Conservation (phyloP, 192 early-diverging fungal genomes). For the Dimargaris xerosporica region DNA sequence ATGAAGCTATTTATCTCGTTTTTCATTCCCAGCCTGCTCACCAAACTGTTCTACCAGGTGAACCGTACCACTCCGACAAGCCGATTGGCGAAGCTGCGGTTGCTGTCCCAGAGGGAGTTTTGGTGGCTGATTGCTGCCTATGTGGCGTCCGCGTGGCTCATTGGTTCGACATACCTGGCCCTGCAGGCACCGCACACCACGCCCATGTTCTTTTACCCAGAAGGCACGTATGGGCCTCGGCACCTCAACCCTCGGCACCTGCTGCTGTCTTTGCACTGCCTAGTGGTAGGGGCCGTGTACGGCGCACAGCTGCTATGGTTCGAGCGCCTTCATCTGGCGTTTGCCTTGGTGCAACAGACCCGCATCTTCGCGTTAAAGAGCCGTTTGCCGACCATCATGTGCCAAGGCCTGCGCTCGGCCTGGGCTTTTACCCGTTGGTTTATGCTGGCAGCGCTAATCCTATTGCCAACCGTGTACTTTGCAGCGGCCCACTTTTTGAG, state of each 20-base stretch:
- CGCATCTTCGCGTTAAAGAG: constrained; percentile 6
- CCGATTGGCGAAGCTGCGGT: constrained; percentile 2
- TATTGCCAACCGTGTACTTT: background rate
- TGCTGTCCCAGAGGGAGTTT: background rate
- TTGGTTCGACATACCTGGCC: background rate
- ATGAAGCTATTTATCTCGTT: background rate
- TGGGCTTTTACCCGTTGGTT: background rate
- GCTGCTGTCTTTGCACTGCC: background rate
- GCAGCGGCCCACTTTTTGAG: background rate
- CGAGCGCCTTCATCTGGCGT: constrained; percentile 5
- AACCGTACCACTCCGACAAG: background rate
- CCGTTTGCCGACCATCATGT: constrained; percentile 1
- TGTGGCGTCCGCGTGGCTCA: too few species aligned
- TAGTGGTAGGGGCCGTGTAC: background rate
- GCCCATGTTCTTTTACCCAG: background rate
- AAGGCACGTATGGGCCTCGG: background rate
- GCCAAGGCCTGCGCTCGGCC: background rate
- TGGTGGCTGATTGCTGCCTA: constrained; percentile 3
- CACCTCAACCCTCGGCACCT: background rate
- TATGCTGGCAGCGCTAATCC: background rate
- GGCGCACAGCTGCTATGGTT: background rate
- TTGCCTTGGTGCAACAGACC: background rate
- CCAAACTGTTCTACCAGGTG: background rate
- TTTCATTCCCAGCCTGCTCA: background rate
- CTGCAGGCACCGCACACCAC: background rate